phyloP scores from a whole-genome alignment of 1,284 basidiomycete species.

The Malassezia slooffiae region DNA sequence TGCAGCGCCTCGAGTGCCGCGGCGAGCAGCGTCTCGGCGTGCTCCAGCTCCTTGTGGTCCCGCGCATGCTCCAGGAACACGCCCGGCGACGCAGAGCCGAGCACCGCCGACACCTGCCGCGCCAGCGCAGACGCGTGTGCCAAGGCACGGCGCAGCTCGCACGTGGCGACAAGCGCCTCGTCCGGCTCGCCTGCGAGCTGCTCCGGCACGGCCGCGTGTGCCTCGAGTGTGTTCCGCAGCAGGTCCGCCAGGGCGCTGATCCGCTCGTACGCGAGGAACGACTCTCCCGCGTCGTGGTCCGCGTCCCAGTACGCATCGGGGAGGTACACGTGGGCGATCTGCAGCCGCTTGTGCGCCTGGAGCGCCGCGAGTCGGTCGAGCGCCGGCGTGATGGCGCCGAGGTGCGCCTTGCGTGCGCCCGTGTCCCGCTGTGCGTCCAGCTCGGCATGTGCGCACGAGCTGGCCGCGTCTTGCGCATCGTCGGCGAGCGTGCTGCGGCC shows the following conservation, averaged over 20 bases:
- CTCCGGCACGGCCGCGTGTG: constrained; percentile 34
- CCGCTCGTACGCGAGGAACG: constrained; percentile 40
- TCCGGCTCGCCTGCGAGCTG: constrained; percentile 22
- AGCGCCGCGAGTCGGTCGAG: constrained; percentile 30
- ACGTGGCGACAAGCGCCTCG: constrained; percentile 32
- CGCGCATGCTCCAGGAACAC: constrained; percentile 54
- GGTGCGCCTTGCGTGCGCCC: neutral
- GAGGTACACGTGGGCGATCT: constrained; percentile 35
- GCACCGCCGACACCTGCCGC: constrained; percentile 35
- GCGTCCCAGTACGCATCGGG: constrained; percentile 31
- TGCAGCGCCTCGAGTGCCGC: constrained; percentile 64
- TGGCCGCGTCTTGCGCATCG: no score
- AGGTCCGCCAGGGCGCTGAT: constrained; percentile 38
- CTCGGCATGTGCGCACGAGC: no score
- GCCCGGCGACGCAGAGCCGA: constrained; percentile 28
- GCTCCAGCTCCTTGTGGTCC: constrained; percentile 72
- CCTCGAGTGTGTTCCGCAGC: constrained; percentile 33
- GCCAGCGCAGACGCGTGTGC: constrained; percentile 38
- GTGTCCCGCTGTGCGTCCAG: no score
- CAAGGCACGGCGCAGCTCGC: constrained; percentile 37
- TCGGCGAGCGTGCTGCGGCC: no score
- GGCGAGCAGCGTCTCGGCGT: constrained; percentile 66
- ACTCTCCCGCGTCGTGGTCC: constrained; percentile 33
- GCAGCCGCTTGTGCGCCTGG: constrained; percentile 30
- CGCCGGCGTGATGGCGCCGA: constrained; percentile 24